These are phyloP conservation scores for Pythium sp. DNA, from an alignment of 352 stramenopile species.

Conservation along the genomic window DNA sequence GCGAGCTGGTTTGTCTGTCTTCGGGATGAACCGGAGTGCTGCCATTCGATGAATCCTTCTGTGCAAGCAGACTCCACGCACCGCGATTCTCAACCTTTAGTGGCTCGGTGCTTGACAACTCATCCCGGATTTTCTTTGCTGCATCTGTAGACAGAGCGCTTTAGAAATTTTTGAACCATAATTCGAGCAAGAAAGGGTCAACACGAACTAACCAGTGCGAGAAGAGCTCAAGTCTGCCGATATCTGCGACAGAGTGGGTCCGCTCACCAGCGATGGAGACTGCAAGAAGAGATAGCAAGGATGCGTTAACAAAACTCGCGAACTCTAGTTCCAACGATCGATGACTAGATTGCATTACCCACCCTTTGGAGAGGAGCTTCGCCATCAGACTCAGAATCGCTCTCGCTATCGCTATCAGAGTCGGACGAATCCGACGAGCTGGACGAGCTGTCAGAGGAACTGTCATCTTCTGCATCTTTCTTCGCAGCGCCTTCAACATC, in stretches of 20 bases:
- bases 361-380: slow-evolving; percentile 81
- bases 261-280: slow-evolving; percentile 57
- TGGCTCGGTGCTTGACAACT: slow-evolving; percentile 54
- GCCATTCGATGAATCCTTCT: slow-evolving; percentile 65
- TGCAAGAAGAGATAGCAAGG: slow-evolving; percentile 24
- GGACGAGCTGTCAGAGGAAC: slow-evolving; percentile 63
- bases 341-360: slow-evolving; percentile 56
- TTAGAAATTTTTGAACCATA: not conserved
- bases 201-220: slow-evolving; percentile 50
- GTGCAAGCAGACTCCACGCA: slow-evolving; percentile 80
- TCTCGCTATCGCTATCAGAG: slow-evolving; percentile 85
- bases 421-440: slow-evolving; percentile 82
- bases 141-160: slow-evolving; percentile 33
- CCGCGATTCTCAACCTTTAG: slow-evolving; percentile 80
- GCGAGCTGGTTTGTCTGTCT: slow-evolving; percentile 68
- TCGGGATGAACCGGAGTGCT: slow-evolving; percentile 56
- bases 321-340: slow-evolving; percentile 10
- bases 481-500: slow-evolving; percentile 32
- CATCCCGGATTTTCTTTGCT: slow-evolving; percentile 79
- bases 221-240: slow-evolving; percentile 27
- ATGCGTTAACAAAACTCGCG: slow-evolving; percentile 24
- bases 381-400: slow-evolving; percentile 73
- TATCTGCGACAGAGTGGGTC: slow-evolving; percentile 49
- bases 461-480: slow-evolving; percentile 24
- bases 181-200: slow-evolving; percentile 3